Conservation (phyloP, 2,329 filamentous ascomycete species). For the Huntiella omanensis region DNA sequence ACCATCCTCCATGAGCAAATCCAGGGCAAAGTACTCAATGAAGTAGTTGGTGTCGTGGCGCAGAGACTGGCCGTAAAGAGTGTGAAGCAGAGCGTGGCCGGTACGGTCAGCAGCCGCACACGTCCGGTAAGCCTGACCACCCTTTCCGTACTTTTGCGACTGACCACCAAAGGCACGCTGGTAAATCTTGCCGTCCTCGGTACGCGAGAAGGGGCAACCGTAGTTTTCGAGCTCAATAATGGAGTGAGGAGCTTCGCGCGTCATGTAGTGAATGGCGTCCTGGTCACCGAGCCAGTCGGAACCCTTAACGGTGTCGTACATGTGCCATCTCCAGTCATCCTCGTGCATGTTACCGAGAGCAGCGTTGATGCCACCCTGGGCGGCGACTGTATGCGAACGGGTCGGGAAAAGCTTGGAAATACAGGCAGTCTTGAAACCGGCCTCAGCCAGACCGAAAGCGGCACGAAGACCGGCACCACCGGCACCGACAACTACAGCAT, state of each 20-base stretch:
- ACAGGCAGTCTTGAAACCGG: conserved; percentile 77
- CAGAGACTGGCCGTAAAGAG: conserved; percentile 91
- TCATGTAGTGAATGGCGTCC: conserved; percentile 98
- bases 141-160: conserved; percentile 86
- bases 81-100: conserved; percentile 93
- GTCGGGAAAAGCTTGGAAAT: conserved; percentile 79
- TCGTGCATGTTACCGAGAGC: conserved; percentile 91
- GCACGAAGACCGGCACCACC: conserved; percentile 67
- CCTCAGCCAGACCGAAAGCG: conserved; percentile 71
- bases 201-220: conserved; percentile 90
- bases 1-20: conserved; percentile 93
- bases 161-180: conserved; percentile 97
- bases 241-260: conserved; percentile 73
- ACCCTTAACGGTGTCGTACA: conserved; percentile 98
- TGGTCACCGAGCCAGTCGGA: conserved; percentile 96
- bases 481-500: conserved; percentile 83
- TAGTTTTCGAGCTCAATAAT: conserved; percentile 96
- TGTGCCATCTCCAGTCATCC: conserved; percentile 98
- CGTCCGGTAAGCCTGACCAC: conserved; percentile 94
- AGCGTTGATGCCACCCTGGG: conserved; percentile 71
- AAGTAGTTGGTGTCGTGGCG: conserved; percentile 99
- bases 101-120: conserved; percentile 93
- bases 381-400: conserved; percentile 66
- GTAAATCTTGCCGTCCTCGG: conserved; percentile 93
- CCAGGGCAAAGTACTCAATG: conserved; percentile 95